These are phyloP conservation scores for Rhynchospora tenuis DNA, from an alignment of 176 grass and related monocot genomes.

Conservation along the genomic window DNA sequence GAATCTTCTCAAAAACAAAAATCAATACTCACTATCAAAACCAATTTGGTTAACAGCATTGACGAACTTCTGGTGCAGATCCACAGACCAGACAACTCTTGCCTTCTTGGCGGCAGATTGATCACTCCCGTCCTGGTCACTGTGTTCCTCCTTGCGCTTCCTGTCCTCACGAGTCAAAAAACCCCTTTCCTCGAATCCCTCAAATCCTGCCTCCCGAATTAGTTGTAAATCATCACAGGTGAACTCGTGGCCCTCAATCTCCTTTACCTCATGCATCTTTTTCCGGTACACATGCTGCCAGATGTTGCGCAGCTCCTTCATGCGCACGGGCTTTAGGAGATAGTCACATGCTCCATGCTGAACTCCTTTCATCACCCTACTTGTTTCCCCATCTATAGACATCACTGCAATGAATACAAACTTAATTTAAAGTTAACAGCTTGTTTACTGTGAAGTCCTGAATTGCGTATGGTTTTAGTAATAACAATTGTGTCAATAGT, in stretches of 20 bases:
- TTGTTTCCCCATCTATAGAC: slow-evolving; percentile 96
- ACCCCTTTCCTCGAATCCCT: slow-evolving; percentile 65
- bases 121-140: slow-evolving; percentile 72
- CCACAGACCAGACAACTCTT: slow-evolving; percentile 97
- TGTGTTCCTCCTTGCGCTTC: slow-evolving; percentile 84
- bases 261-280: slow-evolving; percentile 94
- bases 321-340: slow-evolving; percentile 94
- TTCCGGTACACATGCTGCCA: slow-evolving; percentile 98
- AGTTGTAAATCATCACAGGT: slow-evolving; percentile 66
- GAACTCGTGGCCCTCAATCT: slow-evolving; percentile 67
- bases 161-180: slow-evolving; percentile 32
- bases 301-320: slow-evolving; percentile 98
- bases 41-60: slow-evolving; percentile 99
- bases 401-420: slow-evolving; percentile 76
- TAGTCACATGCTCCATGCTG: slow-evolving; percentile 98
- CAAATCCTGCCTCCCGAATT: slow-evolving; percentile 45
- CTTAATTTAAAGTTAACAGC: neutral
- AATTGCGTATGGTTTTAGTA: neutral
- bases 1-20: neutral
- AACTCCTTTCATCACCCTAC: slow-evolving; percentile 99
- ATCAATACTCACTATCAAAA: slow-evolving; percentile 82
- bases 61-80: slow-evolving; percentile 94
- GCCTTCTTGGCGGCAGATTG: slow-evolving; percentile 68
- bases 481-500: neutral
- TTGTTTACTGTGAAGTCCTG: neutral